phyloP scores from a whole-genome alignment of 768 basidiomycete species.

The Kwoniella shandongensis region DNA sequence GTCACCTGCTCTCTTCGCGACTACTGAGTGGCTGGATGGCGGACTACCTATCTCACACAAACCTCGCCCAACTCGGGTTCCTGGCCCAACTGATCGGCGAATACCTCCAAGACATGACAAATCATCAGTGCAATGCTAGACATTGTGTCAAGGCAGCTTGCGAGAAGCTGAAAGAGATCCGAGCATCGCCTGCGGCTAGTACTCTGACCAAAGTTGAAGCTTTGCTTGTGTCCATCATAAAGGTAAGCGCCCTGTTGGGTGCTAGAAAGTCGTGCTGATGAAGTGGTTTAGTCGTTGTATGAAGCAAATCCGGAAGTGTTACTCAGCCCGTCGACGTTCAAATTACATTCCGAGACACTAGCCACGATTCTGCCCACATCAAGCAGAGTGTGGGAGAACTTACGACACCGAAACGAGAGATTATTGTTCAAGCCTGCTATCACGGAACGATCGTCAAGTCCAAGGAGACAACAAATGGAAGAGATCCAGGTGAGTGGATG shows the following conservation, averaged over 20 bases:
- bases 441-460: slow-evolving; percentile 32
- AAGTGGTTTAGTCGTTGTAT: slow-evolving; percentile 11
- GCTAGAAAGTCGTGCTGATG: slow-evolving; percentile 1
- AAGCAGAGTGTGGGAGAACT: not conserved
- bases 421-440: slow-evolving; percentile 26
- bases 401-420: slow-evolving; percentile 21
- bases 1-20: slow-evolving; percentile 34
- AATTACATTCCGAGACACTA: slow-evolving; percentile 18
- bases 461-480: slow-evolving; percentile 44
- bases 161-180: slow-evolving; percentile 39
- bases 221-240: slow-evolving; percentile 26
- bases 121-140: slow-evolving; percentile 33
- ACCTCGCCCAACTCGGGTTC: slow-evolving; percentile 45
- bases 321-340: slow-evolving; percentile 35
- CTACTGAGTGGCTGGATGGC: slow-evolving; percentile 35
- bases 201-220: slow-evolving; percentile 23
- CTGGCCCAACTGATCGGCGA: slow-evolving; percentile 34
- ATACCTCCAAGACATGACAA: slow-evolving; percentile 29
- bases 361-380: not conserved
- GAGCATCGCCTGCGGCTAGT: slow-evolving; percentile 19
- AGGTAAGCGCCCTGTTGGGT: slow-evolving; percentile 7
- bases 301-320: slow-evolving; percentile 26
- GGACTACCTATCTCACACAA: slow-evolving; percentile 27
- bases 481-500: slow-evolving; percentile 36
- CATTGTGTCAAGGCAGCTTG: slow-evolving; percentile 32